Percentiles rank a stretch among this genome's conserved stretches.
phyloP scores from a whole-genome alignment of 2,329 filamentous ascomycete genomes.

The Cylindrodendrum hubeiense region DNA sequence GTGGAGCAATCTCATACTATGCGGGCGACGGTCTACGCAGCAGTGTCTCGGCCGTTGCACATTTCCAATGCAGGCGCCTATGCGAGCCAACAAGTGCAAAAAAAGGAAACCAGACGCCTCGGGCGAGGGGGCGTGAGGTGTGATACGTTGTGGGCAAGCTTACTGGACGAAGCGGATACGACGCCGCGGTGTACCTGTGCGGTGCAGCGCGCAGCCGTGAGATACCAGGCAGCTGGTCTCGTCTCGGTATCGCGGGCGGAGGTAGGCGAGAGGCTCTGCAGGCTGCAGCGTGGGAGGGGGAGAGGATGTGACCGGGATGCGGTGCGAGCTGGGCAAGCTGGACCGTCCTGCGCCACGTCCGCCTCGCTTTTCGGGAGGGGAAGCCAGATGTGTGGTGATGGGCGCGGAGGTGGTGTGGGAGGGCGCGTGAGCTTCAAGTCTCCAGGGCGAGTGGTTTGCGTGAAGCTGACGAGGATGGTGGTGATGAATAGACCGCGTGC shows the following conservation, averaged over 20 bases:
- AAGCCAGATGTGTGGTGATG: constrained; percentile 21
- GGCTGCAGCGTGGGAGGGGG: background rate
- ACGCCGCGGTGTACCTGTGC: constrained; percentile 4
- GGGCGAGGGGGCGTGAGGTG: constrained; percentile 1
- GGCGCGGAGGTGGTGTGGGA: constrained; percentile 14
- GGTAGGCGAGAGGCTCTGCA: background rate
- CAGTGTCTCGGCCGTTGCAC: constrained; percentile 35
- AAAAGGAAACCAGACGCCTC: constrained; percentile 14
- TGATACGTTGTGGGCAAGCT: constrained; percentile 6
- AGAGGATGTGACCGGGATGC: background rate
- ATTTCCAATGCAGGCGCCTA: constrained; percentile 21
- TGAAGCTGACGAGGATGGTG: constrained; percentile 37
- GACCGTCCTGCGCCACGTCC: constrained; percentile 40
- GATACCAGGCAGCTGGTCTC: background rate
- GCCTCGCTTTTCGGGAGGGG: constrained; percentile 40
- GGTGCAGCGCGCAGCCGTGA: background rate
- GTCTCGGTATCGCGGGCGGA: constrained; percentile 7
- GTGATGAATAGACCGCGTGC: constrained; percentile 25
- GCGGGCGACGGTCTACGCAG: constrained; percentile 38
- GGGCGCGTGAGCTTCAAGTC: constrained; percentile 33
- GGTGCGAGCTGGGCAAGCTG: constrained; percentile 37
- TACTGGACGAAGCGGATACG: constrained; percentile 7
- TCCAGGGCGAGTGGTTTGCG: constrained; percentile 39
- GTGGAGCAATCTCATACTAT: constrained; percentile 36
- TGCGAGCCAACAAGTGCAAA: background rate